Evolutionary conservation across 768 basidiomycete species (phyloP).

Genomic region (Boletus rufocinnamomeus): DNA sequence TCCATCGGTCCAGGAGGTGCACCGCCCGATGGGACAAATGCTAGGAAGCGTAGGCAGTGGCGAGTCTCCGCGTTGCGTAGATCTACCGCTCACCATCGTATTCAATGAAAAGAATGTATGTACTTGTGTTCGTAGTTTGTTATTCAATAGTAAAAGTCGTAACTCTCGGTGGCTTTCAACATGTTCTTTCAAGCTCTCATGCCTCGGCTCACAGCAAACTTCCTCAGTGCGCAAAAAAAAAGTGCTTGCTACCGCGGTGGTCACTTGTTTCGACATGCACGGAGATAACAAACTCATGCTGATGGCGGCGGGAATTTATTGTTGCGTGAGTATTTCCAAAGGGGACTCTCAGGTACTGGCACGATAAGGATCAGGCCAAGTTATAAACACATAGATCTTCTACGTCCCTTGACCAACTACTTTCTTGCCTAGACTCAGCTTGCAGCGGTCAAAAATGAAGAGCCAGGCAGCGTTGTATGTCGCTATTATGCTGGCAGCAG

Average conservation of each 20-base stretch:
- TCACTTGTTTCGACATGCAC: neutral
- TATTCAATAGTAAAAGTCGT: neutral
- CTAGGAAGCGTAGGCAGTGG: slow-evolving; percentile 50
- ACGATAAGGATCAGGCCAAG: neutral
- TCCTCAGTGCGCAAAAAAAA: neutral
- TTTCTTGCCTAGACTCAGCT: neutral
- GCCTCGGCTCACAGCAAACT: neutral
- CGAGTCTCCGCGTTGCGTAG: slow-evolving; percentile 46
- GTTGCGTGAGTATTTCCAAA: neutral
- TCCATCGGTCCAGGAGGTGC: slow-evolving; percentile 46
- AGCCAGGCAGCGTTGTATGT: neutral
- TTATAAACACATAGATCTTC: neutral
- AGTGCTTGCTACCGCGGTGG: neutral
- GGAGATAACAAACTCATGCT: neutral
- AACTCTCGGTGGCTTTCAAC: neutral
- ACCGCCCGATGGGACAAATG: slow-evolving; percentile 33
- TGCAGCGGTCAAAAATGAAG: slow-evolving; percentile 17
- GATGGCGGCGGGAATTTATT: neutral
- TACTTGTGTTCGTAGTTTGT: neutral
- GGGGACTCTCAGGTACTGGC: neutral
- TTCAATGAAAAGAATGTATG: slow-evolving; percentile 10
- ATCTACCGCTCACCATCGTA: slow-evolving; percentile 29
- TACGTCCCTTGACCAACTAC: neutral
- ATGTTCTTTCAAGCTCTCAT: too few species aligned
- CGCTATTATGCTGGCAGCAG: neutral